Evolutionary conservation across 78 protist genomes (phyloP).

Genomic region (Monocercomonoides exilis): DNA sequence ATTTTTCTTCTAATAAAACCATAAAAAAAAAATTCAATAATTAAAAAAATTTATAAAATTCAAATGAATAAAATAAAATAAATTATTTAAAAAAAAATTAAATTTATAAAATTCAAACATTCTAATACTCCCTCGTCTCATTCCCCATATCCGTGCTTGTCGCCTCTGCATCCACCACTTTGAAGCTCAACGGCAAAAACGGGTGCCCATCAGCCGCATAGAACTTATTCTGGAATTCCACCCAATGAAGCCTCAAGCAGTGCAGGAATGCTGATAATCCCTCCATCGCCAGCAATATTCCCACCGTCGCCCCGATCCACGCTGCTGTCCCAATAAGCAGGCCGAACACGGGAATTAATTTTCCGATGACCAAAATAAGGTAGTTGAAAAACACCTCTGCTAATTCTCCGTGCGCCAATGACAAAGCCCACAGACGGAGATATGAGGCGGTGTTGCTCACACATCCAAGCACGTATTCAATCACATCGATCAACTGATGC

Average conservation of each 20-base stretch:
- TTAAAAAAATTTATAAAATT: no score
- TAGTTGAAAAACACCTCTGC: conserved; percentile 26
- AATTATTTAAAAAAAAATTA: no score
- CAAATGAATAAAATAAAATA: no score
- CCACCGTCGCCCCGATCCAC: conserved; percentile 83
- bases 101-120: no score
- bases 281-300: conserved; percentile 93
- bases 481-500: conserved; percentile 92
- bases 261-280: conserved; percentile 97
- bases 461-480: conserved; percentile 92
- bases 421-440: conserved; percentile 99
- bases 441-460: conserved; percentile 99
- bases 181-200: conserved; percentile 61
- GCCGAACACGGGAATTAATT: neutral
- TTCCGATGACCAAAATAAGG: neutral
- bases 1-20: no score
- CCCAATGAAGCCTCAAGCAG: conserved; percentile 99
- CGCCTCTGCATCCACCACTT: no score
- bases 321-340: conserved; percentile 44
- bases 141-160: no score
- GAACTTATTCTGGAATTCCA: conserved; percentile 94
- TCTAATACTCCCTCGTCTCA: no score
- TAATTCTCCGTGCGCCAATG: conserved; percentile 91
- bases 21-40: no score
- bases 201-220: conserved; percentile 62